These are phyloP conservation scores for Paracoccidioides brasiliensis DNA, from an alignment of 2,329 filamentous ascomycete species.

Conservation along the genomic window DNA sequence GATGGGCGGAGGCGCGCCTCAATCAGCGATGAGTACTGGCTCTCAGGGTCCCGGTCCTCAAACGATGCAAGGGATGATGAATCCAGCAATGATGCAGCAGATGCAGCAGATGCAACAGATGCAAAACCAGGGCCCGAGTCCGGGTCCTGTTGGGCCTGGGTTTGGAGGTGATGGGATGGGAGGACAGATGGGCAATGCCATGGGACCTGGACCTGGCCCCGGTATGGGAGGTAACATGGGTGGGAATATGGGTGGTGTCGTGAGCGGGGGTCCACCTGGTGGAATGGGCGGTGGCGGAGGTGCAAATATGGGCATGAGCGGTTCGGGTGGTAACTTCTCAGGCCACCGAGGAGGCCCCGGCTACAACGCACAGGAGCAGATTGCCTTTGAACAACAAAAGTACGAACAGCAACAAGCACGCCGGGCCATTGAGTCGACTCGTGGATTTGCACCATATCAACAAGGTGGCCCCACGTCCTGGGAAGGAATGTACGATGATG, in stretches of 20 bases:
- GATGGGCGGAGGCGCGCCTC: constrained; percentile 37
- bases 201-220: constrained; percentile 18
- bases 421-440: constrained; percentile 33
- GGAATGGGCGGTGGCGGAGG: constrained; percentile 9
- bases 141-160: constrained; percentile 10
- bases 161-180: constrained; percentile 33
- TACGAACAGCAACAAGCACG: constrained; percentile 57
- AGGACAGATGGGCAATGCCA: constrained; percentile 20
- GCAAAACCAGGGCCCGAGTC: constrained; percentile 47
- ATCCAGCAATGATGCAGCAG: constrained; percentile 62
- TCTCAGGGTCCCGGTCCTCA: constrained; percentile 40
- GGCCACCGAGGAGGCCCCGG: constrained; percentile 36
- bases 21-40: constrained; percentile 23
- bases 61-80: constrained; percentile 44
- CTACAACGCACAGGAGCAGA: constrained; percentile 59
- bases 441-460: constrained; percentile 32
- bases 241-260: constrained; percentile 14
- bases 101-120: constrained; percentile 55
- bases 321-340: constrained; percentile 34
- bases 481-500: constrained; percentile 98
- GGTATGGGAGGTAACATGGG: constrained; percentile 22
- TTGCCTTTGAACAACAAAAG: constrained; percentile 65
- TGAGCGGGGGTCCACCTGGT: constrained; percentile 13
- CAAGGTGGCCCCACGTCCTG: constrained; percentile 65
- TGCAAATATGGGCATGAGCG: constrained; percentile 30